Evolutionary conservation across 805 yeast species (phyloP).

Genomic region (Hermanozyma aechmeae): DNA sequence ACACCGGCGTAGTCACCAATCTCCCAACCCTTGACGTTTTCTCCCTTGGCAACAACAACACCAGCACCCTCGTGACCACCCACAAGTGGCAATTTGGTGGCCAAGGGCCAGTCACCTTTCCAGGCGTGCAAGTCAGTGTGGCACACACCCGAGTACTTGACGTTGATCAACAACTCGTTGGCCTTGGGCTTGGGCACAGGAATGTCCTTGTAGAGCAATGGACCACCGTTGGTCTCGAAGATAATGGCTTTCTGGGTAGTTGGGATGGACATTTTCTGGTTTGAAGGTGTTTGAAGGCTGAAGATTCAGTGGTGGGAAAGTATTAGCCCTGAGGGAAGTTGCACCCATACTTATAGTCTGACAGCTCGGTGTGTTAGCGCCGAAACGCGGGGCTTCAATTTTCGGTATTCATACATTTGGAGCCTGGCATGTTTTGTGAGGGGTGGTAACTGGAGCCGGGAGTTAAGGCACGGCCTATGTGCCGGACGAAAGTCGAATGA

Average conservation of each 20-base stretch:
- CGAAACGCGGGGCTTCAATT: too few relatives aligned
- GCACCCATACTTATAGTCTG: too few relatives aligned
- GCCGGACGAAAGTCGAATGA: too few relatives aligned
- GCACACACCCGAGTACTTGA: conserved; percentile 39
- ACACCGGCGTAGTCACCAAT: conserved; percentile 36
- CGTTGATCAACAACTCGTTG: conserved; percentile 32
- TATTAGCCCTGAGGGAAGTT: too few relatives aligned
- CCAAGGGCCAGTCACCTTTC: conserved; percentile 40
- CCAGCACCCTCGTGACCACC: conserved; percentile 45
- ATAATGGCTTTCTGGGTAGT: conserved; percentile 34
- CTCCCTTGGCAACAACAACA: conserved; percentile 34
- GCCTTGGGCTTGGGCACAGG: conserved; percentile 35
- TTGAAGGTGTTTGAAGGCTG: too few relatives aligned
- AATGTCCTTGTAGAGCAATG: conserved; percentile 27
- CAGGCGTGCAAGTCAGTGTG: conserved; percentile 40
- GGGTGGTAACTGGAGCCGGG: too few relatives aligned
- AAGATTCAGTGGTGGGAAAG: too few relatives aligned
- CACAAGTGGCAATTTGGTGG: conserved; percentile 35
- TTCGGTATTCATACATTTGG: too few relatives aligned
- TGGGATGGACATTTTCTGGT: conserved; percentile 22
- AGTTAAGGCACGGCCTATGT: too few relatives aligned
- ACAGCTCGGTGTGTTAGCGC: too few relatives aligned
- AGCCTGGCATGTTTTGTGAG: too few relatives aligned
- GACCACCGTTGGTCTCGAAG: conserved; percentile 34
- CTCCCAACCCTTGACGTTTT: conserved; percentile 33